These are phyloP conservation scores for Cyberlindnera euphorbiiphila DNA, from an alignment of 805 yeast genomes.

Conservation along the genomic window DNA sequence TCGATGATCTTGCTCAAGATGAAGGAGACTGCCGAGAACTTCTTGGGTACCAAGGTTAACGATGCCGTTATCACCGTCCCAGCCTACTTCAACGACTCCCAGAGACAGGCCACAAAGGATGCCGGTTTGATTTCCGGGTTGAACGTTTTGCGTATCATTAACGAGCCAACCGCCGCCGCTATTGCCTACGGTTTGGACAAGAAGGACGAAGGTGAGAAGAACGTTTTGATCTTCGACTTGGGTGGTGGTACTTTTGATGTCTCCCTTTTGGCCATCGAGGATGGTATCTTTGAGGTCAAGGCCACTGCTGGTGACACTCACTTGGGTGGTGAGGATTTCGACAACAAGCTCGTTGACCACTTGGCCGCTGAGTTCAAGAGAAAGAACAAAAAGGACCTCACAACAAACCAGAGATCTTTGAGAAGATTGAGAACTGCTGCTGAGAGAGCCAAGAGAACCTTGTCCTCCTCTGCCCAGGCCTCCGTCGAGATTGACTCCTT, in stretches of 20 bases:
- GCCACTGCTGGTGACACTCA: slow-evolving; percentile 55
- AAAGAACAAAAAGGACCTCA: slow-evolving; percentile 91
- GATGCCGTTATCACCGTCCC: slow-evolving; percentile 71
- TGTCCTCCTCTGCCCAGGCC: slow-evolving; percentile 94
- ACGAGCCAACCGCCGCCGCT: slow-evolving; percentile 25
- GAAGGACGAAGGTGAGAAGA: slow-evolving; percentile 73
- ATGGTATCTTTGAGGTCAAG: slow-evolving; percentile 95
- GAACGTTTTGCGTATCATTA: slow-evolving; percentile 23
- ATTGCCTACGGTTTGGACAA: slow-evolving; percentile 80
- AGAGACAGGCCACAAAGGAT: slow-evolving; percentile 24
- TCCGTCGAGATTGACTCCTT: slow-evolving; percentile 93
- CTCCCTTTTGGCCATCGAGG: slow-evolving; percentile 84
- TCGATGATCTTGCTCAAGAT: slow-evolving; percentile 88
- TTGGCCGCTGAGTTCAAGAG: slow-evolving; percentile 94
- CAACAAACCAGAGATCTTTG: slow-evolving; percentile 91
- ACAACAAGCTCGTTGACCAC: slow-evolving; percentile 83
- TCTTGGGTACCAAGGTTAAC: slow-evolving; percentile 76
- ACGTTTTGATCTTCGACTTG: slow-evolving; percentile 86
- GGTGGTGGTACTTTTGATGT: slow-evolving; percentile 99
- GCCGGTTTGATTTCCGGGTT: slow-evolving; percentile 22
- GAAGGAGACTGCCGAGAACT: slow-evolving; percentile 91
- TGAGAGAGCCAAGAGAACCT: slow-evolving; percentile 69
- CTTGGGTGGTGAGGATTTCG: slow-evolving; percentile 25
- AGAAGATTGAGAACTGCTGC: slow-evolving; percentile 85
- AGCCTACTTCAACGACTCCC: slow-evolving; percentile 24